Evolutionary conservation across 257 asterid species (phyloP), one percentile per base, ranked within the genome.

Genomic region (Haberlea rhodopensis): DNA sequence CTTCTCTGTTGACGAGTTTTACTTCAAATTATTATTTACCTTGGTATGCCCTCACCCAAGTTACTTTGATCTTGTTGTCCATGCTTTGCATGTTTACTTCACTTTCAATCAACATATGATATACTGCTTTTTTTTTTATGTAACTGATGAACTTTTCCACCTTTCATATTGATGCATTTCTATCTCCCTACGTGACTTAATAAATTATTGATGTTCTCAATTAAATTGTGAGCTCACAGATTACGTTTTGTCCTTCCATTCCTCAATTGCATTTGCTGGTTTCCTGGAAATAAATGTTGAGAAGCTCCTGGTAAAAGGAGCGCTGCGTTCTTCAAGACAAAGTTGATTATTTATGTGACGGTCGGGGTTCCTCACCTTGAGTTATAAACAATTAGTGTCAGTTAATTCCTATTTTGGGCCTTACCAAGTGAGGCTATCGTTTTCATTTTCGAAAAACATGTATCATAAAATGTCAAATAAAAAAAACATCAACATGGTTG

Each of bases 51-150:
- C 24, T 31, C 24, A 18, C 60, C 65, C 48, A 24, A 22, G 52
- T 57, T 65, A 18, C 57, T 71, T 31, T 45, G 43, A n/a, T 56
- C 32, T 13, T 27, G 15, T 63, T 27, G 8, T 27, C 28, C 70
- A 56, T 2, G 24, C 6, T 16, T 32, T 43, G 51, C 2, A 6
- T 3, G 48, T 40, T 37, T 37, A 43, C 64, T 45, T 28, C 15
- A 27, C 22, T 22, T 62, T 63, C 52, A 19, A 26, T 63, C 55
- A 25, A 23, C 49, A 46, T 57, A 57, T 13, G 23, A 32, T 32
- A 21, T n/a, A 23, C 34, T 18, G 1, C 5, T 24, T 24, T 60
- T 24, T 24, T 60, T 63, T 64, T 57, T 21, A 16, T 45, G 6
- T 46, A 31, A 63, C 27, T n/a, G 16, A 60, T 46, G 29, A 57